phyloP scores from a whole-genome alignment of 1,139 yeast species.

The Meyerozyma smithsonii region DNA sequence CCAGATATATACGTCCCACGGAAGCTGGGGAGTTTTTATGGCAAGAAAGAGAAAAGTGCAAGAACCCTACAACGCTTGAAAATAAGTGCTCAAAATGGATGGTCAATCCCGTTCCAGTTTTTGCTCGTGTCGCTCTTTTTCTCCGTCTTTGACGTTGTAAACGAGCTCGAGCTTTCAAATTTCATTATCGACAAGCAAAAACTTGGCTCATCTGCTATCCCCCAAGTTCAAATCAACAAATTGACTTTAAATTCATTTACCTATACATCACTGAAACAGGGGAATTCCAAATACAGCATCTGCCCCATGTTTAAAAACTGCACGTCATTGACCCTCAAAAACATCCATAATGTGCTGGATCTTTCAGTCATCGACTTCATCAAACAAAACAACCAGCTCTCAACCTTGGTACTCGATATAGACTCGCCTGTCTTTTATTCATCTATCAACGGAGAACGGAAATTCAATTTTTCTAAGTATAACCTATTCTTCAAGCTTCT shows the following conservation, averaged over 20 bases:
- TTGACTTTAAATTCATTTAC: slow-evolving; percentile 10
- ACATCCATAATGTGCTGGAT: slow-evolving; percentile 39
- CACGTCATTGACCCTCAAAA: slow-evolving; percentile 27
- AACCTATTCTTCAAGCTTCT: slow-evolving; percentile 40
- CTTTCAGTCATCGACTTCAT: slow-evolving; percentile 45
- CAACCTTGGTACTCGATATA: slow-evolving; percentile 40
- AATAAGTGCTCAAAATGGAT: slow-evolving; percentile 42
- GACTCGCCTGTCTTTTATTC: slow-evolving; percentile 45
- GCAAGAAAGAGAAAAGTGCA: slow-evolving; percentile 15
- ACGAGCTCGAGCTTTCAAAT: slow-evolving; percentile 40
- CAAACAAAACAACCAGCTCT: slow-evolving; percentile 21
- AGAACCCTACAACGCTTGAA: slow-evolving; percentile 20
- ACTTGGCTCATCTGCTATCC: slow-evolving; percentile 6
- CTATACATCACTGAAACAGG: slow-evolving; percentile 6
- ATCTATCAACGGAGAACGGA: slow-evolving; percentile 8
- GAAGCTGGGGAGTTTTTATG: background rate
- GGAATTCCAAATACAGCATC: slow-evolving; percentile 8
- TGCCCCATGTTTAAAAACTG: slow-evolving; percentile 32
- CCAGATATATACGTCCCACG: slow-evolving; percentile 3
- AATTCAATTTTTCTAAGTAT: slow-evolving; percentile 32
- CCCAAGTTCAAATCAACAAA: slow-evolving; percentile 5
- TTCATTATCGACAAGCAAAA: slow-evolving; percentile 43
- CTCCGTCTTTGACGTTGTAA: slow-evolving; percentile 41
- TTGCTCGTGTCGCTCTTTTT: slow-evolving; percentile 21
- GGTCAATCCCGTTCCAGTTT: slow-evolving; percentile 44